Conservation (phyloP, 805 yeast species). For the Candida suzukii region DNA sequence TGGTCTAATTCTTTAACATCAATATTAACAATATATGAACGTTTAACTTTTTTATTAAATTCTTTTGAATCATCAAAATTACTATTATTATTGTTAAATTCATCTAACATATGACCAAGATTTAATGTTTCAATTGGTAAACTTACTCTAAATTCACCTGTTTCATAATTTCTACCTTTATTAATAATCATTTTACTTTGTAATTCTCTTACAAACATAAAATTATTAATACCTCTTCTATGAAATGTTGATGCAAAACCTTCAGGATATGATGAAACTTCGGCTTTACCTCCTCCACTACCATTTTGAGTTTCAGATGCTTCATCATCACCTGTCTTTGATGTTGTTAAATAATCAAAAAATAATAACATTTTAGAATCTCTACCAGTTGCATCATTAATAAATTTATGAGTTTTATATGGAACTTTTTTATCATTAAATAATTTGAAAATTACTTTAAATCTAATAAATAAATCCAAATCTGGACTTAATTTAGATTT, state of each 20-base stretch:
- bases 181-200: slow-evolving; percentile 39
- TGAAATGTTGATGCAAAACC: slow-evolving; percentile 45
- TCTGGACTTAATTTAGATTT: slow-evolving; percentile 12
- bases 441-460: slow-evolving; percentile 17
- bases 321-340: slow-evolving; percentile 12
- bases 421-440: slow-evolving; percentile 19
- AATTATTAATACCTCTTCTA: slow-evolving; percentile 38
- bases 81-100: slow-evolving; percentile 5
- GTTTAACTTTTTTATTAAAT: slow-evolving; percentile 19
- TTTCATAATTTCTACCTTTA: slow-evolving; percentile 25
- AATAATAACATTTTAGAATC: slow-evolving; percentile 26
- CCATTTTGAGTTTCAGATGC: slow-evolving; percentile 5
- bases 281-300: slow-evolving; percentile 6
- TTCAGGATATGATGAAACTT: slow-evolving; percentile 33
- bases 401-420: slow-evolving; percentile 20
- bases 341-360: slow-evolving; percentile 18
- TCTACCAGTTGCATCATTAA: slow-evolving; percentile 19
- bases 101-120: slow-evolving; percentile 14
- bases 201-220: slow-evolving; percentile 44
- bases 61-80: not conserved
- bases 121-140: slow-evolving; percentile 28
- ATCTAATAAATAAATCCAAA: slow-evolving; percentile 17
- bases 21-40: slow-evolving; percentile 34
- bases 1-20: slow-evolving; percentile 33
- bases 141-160: slow-evolving; percentile 36